phyloP scores from a whole-genome alignment of 192 early-diverging fungal genomes.

The Podila epicladia region DNA sequence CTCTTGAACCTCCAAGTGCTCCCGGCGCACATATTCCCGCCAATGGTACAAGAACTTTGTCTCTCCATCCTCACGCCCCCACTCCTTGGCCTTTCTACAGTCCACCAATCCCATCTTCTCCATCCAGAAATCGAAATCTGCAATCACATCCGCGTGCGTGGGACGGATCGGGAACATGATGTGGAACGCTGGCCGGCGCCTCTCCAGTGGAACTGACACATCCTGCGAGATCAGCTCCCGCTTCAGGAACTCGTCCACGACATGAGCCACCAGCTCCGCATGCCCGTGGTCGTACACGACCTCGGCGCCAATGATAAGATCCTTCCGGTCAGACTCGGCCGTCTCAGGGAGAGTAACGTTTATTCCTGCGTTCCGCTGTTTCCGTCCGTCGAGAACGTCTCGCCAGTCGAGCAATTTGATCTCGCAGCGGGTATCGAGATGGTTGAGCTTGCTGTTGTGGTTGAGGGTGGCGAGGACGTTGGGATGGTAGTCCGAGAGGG shows the following conservation, averaged over 20 bases:
- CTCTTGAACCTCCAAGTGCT: slow-evolving; percentile 12
- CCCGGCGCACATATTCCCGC: slow-evolving; percentile 45
- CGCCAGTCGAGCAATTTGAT: slow-evolving; percentile 57
- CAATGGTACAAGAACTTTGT: slow-evolving; percentile 49
- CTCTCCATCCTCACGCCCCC: slow-evolving; percentile 50
- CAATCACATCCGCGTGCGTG: slow-evolving; percentile 57
- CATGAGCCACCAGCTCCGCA: slow-evolving; percentile 57
- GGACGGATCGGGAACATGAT: slow-evolving; percentile 62
- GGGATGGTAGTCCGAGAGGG: slow-evolving; percentile 62
- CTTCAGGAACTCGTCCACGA: slow-evolving; percentile 54
- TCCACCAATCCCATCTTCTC: slow-evolving; percentile 47
- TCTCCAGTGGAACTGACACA: not conserved
- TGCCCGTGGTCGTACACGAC: slow-evolving; percentile 65
- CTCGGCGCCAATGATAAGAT: slow-evolving; percentile 59
- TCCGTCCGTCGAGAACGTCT: slow-evolving; percentile 23
- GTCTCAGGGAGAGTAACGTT: not conserved
- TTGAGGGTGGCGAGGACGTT: slow-evolving; percentile 57
- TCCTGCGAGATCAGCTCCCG: slow-evolving; percentile 21
- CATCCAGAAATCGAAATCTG: slow-evolving; percentile 61
- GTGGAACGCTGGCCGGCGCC: slow-evolving; percentile 51
- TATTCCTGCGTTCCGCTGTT: slow-evolving; percentile 8
- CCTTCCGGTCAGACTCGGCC: slow-evolving; percentile 24
- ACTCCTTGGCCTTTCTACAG: slow-evolving; percentile 31
- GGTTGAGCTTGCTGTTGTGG: slow-evolving; percentile 49
- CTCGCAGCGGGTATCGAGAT: slow-evolving; percentile 25